Percentiles rank a stretch among this genome's conserved stretches.
These are phyloP conservation scores for Erigeron philadelphicus DNA, from an alignment of 140 eudicot genomes.

Conservation along the genomic window DNA sequence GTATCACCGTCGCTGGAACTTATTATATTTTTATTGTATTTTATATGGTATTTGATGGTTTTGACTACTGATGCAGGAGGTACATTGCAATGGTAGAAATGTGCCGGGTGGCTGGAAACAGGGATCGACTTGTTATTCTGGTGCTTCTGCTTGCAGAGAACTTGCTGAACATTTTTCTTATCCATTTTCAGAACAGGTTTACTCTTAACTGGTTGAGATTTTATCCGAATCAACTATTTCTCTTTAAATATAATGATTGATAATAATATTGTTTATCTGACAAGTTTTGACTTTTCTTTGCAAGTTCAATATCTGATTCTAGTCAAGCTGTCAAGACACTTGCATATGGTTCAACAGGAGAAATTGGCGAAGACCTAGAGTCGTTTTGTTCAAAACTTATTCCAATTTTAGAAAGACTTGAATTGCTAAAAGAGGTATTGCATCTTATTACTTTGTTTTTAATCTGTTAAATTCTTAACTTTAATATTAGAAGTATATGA, in stretches of 20 bases:
- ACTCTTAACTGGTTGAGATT: neutral
- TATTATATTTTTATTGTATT: too few species aligned
- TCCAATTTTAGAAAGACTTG: conserved; percentile 79
- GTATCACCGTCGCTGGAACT: conserved; percentile 26
- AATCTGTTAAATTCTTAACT: neutral
- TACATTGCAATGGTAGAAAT: conserved; percentile 91
- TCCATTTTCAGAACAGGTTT: conserved; percentile 85
- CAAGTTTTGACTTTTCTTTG: conserved; percentile 9
- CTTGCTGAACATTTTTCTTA: conserved; percentile 68
- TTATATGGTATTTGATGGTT: conserved; percentile 10
- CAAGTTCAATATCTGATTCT: conserved; percentile 31
- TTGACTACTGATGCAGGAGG: conserved; percentile 49
- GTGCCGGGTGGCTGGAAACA: conserved; percentile 77
- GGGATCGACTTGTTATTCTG: conserved; percentile 62
- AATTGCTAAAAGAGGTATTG: conserved; percentile 68
- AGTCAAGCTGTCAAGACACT: conserved; percentile 33
- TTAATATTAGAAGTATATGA: neutral
- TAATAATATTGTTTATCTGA: neutral
- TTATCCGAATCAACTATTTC: neutral
- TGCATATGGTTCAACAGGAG: conserved; percentile 35
- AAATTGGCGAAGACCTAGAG: conserved; percentile 40
- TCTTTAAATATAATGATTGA: neutral
- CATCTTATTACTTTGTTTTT: neutral
- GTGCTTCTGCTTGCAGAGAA: conserved; percentile 79
- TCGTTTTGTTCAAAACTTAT: conserved; percentile 55